These are phyloP conservation scores for Trifolium dubium DNA, from an alignment of 306 rosid species.

Conservation along the genomic window DNA sequence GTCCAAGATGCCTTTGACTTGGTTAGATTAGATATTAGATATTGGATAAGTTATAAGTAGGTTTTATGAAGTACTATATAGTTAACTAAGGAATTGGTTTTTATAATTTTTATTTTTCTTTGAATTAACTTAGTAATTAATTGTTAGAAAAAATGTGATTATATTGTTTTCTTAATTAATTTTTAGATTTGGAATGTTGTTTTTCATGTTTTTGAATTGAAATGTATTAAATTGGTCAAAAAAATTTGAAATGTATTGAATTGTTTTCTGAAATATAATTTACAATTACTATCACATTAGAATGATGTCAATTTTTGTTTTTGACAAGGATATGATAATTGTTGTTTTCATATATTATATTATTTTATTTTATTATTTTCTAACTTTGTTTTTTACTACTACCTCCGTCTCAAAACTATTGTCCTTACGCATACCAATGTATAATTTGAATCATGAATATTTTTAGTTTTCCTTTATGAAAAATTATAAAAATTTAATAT, in stretches of 20 bases:
- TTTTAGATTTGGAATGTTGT: neutral
- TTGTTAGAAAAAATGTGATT: neutral
- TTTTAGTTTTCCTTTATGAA: too few species aligned
- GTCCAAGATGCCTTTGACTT: slow-evolving; percentile 42
- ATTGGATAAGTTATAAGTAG: slow-evolving; percentile 8
- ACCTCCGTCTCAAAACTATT: too few species aligned
- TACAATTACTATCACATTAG: neutral
- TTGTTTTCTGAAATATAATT: neutral
- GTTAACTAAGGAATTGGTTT: neutral
- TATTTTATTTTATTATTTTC: neutral
- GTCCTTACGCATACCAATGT: too few species aligned
- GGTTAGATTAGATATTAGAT: neutral
- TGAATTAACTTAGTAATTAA: neutral
- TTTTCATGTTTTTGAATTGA: neutral
- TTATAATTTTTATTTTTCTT: neutral
- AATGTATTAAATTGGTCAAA: neutral
- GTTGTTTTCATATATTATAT: neutral
- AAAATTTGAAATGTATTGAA: neutral
- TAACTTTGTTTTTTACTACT: neutral
- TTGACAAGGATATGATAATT: neutral
- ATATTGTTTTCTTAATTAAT: neutral
- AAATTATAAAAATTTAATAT: too few species aligned
- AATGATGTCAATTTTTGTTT: neutral
- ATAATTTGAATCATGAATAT: too few species aligned
- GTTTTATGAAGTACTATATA: slow-evolving; percentile 29